Base-by-base conservation (phyloP, 2,329 filamentous ascomycete genomes). In the Fusarium anguioides region DNA sequence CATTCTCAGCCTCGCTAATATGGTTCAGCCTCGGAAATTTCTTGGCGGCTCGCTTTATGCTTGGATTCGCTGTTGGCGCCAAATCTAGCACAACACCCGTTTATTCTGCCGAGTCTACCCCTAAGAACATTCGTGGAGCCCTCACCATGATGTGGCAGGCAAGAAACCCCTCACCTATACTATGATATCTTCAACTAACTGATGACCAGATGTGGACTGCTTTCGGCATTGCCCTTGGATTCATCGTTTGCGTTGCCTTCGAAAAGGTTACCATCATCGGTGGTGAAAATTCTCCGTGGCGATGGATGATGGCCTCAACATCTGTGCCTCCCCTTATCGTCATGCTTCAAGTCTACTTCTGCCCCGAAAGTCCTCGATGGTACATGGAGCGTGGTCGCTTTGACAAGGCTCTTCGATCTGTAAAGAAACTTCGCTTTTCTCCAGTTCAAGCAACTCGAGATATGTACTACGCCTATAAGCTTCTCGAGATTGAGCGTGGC, bases 291-390 rank as follows among this genome's bases (percentile, higher is more conserved):
- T 75, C 74, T 1, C 76, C 74, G 23, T 75, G 76, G 77, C 71
- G 76, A 7, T 76, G 75, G 75, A 78, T 78, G 73, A 74, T 87
- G 24, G 84, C 80, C 3, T 86, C 84, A 1, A 84, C 85, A 3
- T 83, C 85, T 26, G 75, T 86, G 8, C 85, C 86, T 1, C 83
- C 84, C 0, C 64, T 87, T 11, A 77, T 85, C 4, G 78, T 88
- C 15, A 73, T 85, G 55, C 6, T 83, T 10, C 81, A 84, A 41
- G 79, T 87, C n/a, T 87, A 82, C 52, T 79, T 85, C 53, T 86
- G 83, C 39, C 84, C 84, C 0, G 84, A 86, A 55, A 85, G 82
- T 3, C 83, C 84, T 5, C 79, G 83, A 23, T 86, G 83, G 83
- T 83, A 81, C 53, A 84, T 86, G 74, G 83, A 84, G 36, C 84